These are phyloP conservation scores for Thelonectria blattea DNA, from an alignment of 2,329 filamentous ascomycete genomes.

Conservation along the genomic window DNA sequence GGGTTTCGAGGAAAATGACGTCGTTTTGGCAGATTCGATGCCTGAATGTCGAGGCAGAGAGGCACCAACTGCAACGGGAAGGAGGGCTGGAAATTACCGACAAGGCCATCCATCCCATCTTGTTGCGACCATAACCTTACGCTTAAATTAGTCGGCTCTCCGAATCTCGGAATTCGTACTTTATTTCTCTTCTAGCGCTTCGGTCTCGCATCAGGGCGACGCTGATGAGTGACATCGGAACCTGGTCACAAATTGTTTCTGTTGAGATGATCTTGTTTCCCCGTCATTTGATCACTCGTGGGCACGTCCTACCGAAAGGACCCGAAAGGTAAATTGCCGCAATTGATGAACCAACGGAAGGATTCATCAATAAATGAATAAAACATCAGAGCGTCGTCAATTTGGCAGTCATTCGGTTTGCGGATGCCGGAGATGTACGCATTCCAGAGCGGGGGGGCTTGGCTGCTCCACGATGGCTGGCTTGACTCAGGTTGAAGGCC, in stretches of 20 bases:
- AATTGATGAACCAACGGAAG: background rate
- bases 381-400: background rate
- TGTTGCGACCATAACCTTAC: background rate
- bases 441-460: background rate
- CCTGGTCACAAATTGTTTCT: background rate
- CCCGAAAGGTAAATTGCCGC: background rate
- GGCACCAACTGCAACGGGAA: background rate
- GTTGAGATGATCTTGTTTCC: background rate
- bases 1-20: background rate
- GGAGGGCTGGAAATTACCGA: background rate
- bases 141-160: background rate
- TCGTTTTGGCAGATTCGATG: background rate
- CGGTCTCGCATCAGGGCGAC: background rate
- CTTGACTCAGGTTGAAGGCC: background rate
- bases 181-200: background rate
- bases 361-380: background rate
- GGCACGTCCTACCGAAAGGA: background rate
- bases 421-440: conserved; percentile 2
- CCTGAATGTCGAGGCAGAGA: background rate
- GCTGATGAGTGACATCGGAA: background rate
- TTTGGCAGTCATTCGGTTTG: background rate
- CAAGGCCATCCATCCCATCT: background rate
- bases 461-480: background rate
- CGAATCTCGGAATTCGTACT: background rate
- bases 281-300: background rate